Percentiles rank a stretch among this genome's conserved stretches.
These are phyloP conservation scores for Metschnikowia baotianmanensis DNA, from an alignment of 805 yeast genomes.

Conservation along the genomic window DNA sequence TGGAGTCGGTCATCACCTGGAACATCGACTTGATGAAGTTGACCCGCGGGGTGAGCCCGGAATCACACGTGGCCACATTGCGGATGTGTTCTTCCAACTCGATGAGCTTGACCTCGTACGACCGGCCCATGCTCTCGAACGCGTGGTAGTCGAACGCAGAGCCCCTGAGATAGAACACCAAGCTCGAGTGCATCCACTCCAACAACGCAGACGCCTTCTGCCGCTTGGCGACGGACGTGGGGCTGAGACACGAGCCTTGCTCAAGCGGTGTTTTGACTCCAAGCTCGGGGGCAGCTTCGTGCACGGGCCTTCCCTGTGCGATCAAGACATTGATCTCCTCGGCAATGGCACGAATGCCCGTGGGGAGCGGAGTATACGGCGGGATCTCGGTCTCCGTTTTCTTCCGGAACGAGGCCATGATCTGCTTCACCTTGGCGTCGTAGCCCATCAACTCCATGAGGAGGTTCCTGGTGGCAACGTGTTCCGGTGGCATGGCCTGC, in stretches of 20 bases:
- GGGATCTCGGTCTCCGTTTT: neutral
- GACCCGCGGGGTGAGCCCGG: neutral
- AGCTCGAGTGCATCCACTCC: too few species aligned
- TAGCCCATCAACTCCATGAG: neutral
- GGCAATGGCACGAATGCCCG: too few species aligned
- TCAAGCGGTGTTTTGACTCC: too few species aligned
- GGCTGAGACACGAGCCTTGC: too few species aligned
- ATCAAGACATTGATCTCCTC: too few species aligned
- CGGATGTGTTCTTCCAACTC: neutral
- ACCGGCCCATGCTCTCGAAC: constrained; percentile 2
- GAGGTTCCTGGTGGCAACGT: neutral
- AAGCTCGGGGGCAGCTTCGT: too few species aligned
- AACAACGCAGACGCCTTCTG: too few species aligned
- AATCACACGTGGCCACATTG: neutral
- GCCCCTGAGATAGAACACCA: neutral
- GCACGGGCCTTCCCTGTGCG: too few species aligned
- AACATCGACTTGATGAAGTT: neutral
- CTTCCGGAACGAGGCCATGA: neutral
- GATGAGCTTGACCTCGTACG: neutral
- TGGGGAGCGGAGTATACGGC: neutral
- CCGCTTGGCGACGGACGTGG: too few species aligned
- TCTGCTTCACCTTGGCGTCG: neutral
- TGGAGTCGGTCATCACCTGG: constrained; percentile 1
- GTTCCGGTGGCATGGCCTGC: neutral
- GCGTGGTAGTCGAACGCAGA: constrained; percentile 1